Base-by-base conservation (phyloP, 2,329 filamentous ascomycete species). In the Trichoderma harzianum region DNA sequence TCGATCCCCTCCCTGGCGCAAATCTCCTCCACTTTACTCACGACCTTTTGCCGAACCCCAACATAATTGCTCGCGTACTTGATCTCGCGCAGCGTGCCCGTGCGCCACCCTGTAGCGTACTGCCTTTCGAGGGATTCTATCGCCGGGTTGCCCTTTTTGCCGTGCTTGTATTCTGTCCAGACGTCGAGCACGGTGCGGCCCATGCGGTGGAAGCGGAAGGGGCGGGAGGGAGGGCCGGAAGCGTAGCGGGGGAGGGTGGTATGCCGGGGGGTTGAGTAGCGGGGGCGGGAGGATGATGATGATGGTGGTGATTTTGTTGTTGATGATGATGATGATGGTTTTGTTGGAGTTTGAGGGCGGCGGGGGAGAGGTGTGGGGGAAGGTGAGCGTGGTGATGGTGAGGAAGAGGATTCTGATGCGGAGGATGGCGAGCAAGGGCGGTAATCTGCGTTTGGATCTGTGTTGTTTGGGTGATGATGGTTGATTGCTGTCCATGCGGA, bases 41-140 rank as follows among this genome's bases (percentile, higher is more conserved):
- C 76, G 2, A 79, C 70, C 60, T 75, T 75, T 7, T 74, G 74
- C 4, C 78, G 55, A n/a, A 75, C 73, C 0, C 74, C 73, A 1
- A 79, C 74, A 6, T 77, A 79, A 5, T 78, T 79, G 7, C 76
- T 76, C 7, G 72, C 76, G 24, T 78, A 78, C 57, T 78, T 79
- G 0, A 74, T 53, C 16, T 77, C 76, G 16, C 69, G 70, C 1
- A 73, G 14, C 0, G 53, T 67, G 0, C 78, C 78, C 12, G 69
- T 43, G 1, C 78, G 72, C 78, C 78, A 78, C 0, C 64, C 61
- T 0, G 76, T 77, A 4, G 74, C 76, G 39, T 76, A 75, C 7
- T 47, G 34, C 2, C 53, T 28, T 47, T 79, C 77, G 0, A 79
- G 75, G 4, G 43, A 34, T 24, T 75, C 75, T 3, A 79, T 76